Percentiles rank a stretch among this genome's conserved stretches.
phyloP scores from a whole-genome alignment of 345 rosid genomes.

The Boechera divaricarpa region DNA sequence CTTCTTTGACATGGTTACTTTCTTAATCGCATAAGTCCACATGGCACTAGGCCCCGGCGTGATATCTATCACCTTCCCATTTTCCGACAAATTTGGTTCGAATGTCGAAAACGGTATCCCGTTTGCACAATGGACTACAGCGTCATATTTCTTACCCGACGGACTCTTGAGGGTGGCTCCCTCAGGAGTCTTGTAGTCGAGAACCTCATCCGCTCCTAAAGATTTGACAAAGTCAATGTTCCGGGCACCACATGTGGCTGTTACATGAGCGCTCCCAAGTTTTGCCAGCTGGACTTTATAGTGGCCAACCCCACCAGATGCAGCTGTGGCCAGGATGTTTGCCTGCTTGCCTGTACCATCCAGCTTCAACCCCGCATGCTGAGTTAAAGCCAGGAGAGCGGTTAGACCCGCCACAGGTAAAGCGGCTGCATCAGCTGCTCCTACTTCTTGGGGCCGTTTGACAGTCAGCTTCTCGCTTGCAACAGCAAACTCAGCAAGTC shows the following conservation, averaged over 20 bases:
- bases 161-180: slow-evolving; percentile 78
- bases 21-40: slow-evolving; percentile 55
- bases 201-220: slow-evolving; percentile 82
- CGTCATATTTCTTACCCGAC: slow-evolving; percentile 73
- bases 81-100: slow-evolving; percentile 63
- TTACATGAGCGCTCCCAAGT: slow-evolving; percentile 73
- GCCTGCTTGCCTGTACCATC: slow-evolving; percentile 61
- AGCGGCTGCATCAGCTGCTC: slow-evolving; percentile 72
- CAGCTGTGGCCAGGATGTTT: slow-evolving; percentile 74
- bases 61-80: slow-evolving; percentile 70
- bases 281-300: slow-evolving; percentile 80
- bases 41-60: slow-evolving; percentile 55
- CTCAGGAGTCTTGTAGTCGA: slow-evolving; percentile 79
- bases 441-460: slow-evolving; percentile 64
- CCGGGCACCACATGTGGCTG: slow-evolving; percentile 83
- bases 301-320: slow-evolving; percentile 89
- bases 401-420: slow-evolving; percentile 74
- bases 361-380: slow-evolving; percentile 65
- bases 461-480: slow-evolving; percentile 64
- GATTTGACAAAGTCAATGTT: slow-evolving; percentile 73
- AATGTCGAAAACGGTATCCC: slow-evolving; percentile 70
- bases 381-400: slow-evolving; percentile 65
- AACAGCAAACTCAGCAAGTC: slow-evolving; percentile 69
- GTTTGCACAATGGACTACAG: slow-evolving; percentile 69
- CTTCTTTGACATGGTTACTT: slow-evolving; percentile 70